Percentiles rank a stretch among this genome's conserved stretches.
These are phyloP conservation scores for Pholiota molesta DNA, from an alignment of 768 basidiomycete genomes.

Conservation along the genomic window DNA sequence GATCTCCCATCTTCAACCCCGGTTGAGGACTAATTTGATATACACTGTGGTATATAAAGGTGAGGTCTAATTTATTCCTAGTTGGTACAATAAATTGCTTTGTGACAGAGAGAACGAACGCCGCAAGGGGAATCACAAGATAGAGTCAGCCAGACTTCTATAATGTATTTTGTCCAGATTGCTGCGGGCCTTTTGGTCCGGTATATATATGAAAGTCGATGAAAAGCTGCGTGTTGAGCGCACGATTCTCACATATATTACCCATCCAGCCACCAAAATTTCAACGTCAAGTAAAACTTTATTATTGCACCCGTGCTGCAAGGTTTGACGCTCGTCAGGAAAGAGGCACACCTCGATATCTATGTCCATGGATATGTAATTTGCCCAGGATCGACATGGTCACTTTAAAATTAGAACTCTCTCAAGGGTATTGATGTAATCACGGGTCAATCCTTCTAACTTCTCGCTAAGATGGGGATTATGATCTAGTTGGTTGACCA, in stretches of 20 bases:
- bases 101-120: slow-evolving; percentile 10
- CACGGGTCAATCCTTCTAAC: neutral
- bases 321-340: neutral
- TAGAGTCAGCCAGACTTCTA: neutral
- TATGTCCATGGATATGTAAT: neutral
- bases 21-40: neutral
- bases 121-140: neutral
- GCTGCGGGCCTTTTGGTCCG: neutral
- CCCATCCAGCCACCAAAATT: neutral
- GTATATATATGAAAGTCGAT: neutral
- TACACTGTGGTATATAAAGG: neutral
- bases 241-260: neutral
- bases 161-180: neutral
- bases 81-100: neutral
- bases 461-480: neutral
- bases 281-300: neutral
- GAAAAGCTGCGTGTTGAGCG: neutral
- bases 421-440: neutral
- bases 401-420: neutral
- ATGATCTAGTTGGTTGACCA: neutral
- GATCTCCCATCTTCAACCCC: neutral
- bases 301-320: neutral
- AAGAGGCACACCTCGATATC: neutral
- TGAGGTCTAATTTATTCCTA: neutral
- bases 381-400: neutral